Evolutionary conservation across 73 alveolate species (phyloP), one percentile per base, ranked within the genome.

Genomic region (Paramecium caudatum): DNA sequence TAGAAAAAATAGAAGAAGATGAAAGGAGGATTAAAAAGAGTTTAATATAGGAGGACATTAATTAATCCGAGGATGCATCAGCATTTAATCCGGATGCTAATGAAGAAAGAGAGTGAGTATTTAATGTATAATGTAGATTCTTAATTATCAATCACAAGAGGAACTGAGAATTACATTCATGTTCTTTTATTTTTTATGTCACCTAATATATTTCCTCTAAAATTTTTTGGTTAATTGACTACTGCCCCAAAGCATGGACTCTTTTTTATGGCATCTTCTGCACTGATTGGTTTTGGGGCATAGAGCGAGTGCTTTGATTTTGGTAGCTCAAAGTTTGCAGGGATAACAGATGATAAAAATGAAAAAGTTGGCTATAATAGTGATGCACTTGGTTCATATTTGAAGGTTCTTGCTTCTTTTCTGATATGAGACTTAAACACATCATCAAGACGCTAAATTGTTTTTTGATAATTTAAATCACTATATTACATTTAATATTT

Each of bases 1-100:
- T n/a, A 23, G 68, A 86, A 33, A 65, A 65, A 13, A 65, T 65
- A n/a, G 55, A 65, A 33, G 83, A 65, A 17, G 83, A 65, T 33
- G 25, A 65, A 2, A 30, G 13, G 7, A 65, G 83, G 34, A 65
- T 65, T 33, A 65, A 43, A 36, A 13, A 65, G 83, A 65, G 83
- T 65, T 32, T 65, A 49, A n/a, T 65, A 10, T 7, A 33, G 10
- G 49, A 41, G 49, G n/a, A n/a, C 8, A 23, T 55, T 10, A 55
- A 55, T 55, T 37, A 55, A 55, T 55, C 80, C 23, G 80, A 55
- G 17, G 80, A 55, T 3, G 30, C 30, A 3, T 27, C 80, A 55
- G 12, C 41, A 55, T 23, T 43, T 19, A 16, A 23, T 19, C 74
- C 74, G 23, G 45, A 27, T 55, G 46, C 41, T 12, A 19, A 13